A percentile compares a stretch with the other conserved stretches of the same genome.
phyloP scores from a whole-genome alignment of 139 green algal species.

The Monoraphidium neglectum region DNA sequence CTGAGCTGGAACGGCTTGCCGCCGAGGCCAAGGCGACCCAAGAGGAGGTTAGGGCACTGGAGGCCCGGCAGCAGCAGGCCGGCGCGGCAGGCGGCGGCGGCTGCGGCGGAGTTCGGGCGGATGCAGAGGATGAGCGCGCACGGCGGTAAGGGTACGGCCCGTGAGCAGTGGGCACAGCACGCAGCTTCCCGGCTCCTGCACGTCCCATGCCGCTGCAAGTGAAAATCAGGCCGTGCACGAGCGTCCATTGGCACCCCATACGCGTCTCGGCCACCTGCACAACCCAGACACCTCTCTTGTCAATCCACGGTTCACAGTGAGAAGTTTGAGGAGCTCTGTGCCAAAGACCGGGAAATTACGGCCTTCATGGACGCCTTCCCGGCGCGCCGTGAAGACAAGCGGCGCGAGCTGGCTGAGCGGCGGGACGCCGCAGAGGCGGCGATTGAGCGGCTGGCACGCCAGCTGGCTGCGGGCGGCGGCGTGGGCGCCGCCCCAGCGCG shows the following conservation, averaged over 20 bases:
- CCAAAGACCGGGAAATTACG: slow-evolving; percentile 65
- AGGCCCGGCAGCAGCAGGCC: slow-evolving; percentile 32
- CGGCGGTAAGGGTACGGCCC: too few species aligned
- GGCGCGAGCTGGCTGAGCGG: slow-evolving; percentile 22
- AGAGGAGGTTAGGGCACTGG: slow-evolving; percentile 56
- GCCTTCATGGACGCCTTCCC: slow-evolving; percentile 72
- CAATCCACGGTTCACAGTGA: slow-evolving; percentile 42
- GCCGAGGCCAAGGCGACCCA: slow-evolving; percentile 43
- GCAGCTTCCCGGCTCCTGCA: too few species aligned
- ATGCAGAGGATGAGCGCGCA: too few species aligned
- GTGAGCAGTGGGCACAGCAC: too few species aligned
- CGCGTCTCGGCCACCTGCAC: background rate
- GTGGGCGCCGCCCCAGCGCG: background rate
- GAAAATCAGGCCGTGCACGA: too few species aligned
- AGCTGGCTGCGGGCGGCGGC: background rate
- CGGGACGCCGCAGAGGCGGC: slow-evolving; percentile 50
- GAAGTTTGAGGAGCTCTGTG: slow-evolving; percentile 63
- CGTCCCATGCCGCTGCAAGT: too few species aligned
- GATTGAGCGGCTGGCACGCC: slow-evolving; percentile 58
- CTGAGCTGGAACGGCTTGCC: slow-evolving; percentile 44
- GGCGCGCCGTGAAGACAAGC: slow-evolving; percentile 40
- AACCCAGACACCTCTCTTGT: background rate
- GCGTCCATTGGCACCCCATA: too few species aligned
- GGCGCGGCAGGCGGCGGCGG: slow-evolving; percentile 5
- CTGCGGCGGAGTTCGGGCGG: too few species aligned